These are phyloP conservation scores for Begonia peltatifolia DNA, from an alignment of 306 rosid genomes.

Conservation along the genomic window DNA sequence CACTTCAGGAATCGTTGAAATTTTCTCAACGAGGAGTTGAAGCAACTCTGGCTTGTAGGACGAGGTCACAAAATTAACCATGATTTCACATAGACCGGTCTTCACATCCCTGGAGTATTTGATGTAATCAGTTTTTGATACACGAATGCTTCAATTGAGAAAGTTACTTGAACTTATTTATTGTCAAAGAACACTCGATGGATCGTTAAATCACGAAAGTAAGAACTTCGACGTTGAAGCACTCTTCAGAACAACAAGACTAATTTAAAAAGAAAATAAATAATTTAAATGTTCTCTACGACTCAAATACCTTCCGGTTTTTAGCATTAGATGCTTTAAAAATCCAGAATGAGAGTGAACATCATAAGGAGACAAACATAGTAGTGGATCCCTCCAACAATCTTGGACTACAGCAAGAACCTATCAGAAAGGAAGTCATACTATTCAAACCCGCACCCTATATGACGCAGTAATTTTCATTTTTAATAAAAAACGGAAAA, in stretches of 20 bases:
- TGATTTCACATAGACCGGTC: slow-evolving; percentile 63
- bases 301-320: slow-evolving; percentile 75
- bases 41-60: slow-evolving; percentile 67
- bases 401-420: slow-evolving; percentile 80
- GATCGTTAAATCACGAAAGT: too few species aligned
- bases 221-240: too few species aligned
- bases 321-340: slow-evolving; percentile 86
- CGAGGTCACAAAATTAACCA: slow-evolving; percentile 96
- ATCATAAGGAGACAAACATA: slow-evolving; percentile 71
- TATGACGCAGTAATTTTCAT: background rate
- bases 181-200: too few species aligned
- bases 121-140: background rate
- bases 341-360: slow-evolving; percentile 71
- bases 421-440: slow-evolving; percentile 19
- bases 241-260: too few species aligned
- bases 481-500: slow-evolving; percentile 3
- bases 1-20: slow-evolving; percentile 77
- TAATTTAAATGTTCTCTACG: background rate
- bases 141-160: background rate
- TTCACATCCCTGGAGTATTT: slow-evolving; percentile 34
- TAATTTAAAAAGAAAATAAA: too few species aligned
- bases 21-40: slow-evolving; percentile 52
- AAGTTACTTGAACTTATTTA: too few species aligned
- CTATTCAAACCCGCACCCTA: too few species aligned
- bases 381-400: slow-evolving; percentile 73